phyloP scores from a whole-genome alignment of 2,329 filamentous ascomycete genomes.

The Fusarium sp. region DNA sequence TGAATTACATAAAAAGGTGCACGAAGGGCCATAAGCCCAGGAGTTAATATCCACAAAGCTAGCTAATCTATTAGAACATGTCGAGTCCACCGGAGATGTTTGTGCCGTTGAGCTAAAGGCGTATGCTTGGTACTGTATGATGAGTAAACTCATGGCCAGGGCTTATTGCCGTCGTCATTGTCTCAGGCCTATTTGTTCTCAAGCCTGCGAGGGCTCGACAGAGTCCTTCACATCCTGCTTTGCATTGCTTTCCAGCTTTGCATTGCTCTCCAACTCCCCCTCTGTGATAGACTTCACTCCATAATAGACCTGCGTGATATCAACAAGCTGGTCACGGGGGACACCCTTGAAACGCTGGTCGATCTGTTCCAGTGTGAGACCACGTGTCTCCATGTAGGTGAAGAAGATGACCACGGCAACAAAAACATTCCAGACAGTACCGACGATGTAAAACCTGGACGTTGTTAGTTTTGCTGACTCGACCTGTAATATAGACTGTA shows the following conservation, averaged over 20 bases:
- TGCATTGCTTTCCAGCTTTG: background rate
- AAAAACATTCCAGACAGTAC: constrained; percentile 12
- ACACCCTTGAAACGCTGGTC: constrained; percentile 26
- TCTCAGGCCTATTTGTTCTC: background rate
- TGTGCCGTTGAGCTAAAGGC: background rate
- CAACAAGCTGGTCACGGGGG: constrained; percentile 11
- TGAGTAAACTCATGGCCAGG: background rate
- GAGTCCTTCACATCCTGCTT: background rate
- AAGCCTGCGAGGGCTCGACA: background rate
- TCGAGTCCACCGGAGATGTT: background rate
- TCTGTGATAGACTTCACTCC: constrained; percentile 16
- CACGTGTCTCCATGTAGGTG: constrained; percentile 19
- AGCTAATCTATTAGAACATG: background rate
- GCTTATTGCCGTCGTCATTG: background rate
- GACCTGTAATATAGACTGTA: background rate
- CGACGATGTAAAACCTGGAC: constrained; percentile 19
- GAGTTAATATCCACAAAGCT: background rate
- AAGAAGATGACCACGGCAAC: constrained; percentile 18
- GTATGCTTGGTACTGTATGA: background rate
- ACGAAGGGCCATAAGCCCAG: background rate
- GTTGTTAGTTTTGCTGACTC: background rate
- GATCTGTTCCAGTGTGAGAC: constrained; percentile 24
- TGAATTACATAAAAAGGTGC: background rate
- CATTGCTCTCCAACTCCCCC: background rate
- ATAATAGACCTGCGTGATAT: constrained; percentile 9